phyloP scores from a whole-genome alignment of 2,329 filamentous ascomycete species.

The Fusarium veterinarium region DNA sequence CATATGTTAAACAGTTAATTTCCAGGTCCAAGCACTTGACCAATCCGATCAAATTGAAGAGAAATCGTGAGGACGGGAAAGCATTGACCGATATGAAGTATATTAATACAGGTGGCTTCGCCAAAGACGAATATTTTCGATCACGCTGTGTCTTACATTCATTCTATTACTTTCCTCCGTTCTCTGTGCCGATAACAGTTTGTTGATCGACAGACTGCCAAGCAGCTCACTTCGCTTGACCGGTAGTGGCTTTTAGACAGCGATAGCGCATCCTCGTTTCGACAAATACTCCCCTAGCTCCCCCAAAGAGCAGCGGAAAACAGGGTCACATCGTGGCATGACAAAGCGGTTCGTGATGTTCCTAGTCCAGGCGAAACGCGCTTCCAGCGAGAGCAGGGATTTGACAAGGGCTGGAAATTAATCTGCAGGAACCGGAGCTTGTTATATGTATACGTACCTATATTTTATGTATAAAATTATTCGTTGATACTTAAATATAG shows the following conservation, averaged over 20 bases:
- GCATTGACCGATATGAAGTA: neutral
- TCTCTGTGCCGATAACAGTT: neutral
- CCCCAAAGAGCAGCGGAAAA: neutral
- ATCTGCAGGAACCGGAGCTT: slow-evolving; percentile 39
- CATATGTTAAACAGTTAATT: neutral
- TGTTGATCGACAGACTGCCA: slow-evolving; percentile 4
- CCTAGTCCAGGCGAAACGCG: slow-evolving; percentile 38
- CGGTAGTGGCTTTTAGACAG: neutral
- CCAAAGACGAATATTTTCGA: neutral
- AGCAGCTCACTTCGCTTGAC: slow-evolving; percentile 30
- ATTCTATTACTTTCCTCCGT: neutral
- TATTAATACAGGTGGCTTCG: neutral
- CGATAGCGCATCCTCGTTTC: slow-evolving; percentile 11
- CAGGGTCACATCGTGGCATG: slow-evolving; percentile 9
- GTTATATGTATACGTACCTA: slow-evolving; percentile 1
- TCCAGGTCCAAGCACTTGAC: neutral
- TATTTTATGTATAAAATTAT: slow-evolving; percentile 11
- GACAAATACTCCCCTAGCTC: neutral
- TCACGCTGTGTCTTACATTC: neutral
- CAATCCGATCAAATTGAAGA: neutral
- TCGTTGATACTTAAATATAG: too few relatives aligned
- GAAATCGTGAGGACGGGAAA: neutral
- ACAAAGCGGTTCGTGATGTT: slow-evolving; percentile 12
- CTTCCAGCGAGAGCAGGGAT: slow-evolving; percentile 32
- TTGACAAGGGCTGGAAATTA: slow-evolving; percentile 43